Percentiles rank a stretch among this genome's conserved stretches.
phyloP scores from a whole-genome alignment of 164 flowering plant species.

The Liquidambar formosana region DNA sequence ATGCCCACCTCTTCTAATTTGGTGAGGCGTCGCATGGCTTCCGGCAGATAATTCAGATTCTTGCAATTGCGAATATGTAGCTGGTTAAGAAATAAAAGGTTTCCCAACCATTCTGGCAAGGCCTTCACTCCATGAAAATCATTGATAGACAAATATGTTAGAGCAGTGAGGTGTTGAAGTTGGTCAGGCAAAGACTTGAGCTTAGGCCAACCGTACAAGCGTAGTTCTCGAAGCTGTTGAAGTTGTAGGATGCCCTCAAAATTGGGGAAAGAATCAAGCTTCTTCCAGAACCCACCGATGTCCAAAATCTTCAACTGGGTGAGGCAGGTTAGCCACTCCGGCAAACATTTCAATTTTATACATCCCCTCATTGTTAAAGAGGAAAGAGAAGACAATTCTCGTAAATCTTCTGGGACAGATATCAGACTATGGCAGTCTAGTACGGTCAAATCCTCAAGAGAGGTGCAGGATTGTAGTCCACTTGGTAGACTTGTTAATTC shows the following conservation, averaged over 20 bases:
- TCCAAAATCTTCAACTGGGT: background rate
- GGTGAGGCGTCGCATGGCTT: constrained; percentile 2
- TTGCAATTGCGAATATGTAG: background rate
- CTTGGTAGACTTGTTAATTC: too few species aligned
- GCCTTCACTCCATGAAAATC: background rate
- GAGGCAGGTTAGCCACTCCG: constrained; percentile 1
- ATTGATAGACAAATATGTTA: background rate
- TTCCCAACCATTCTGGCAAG: constrained; percentile 4
- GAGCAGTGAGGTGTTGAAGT: constrained; percentile 2
- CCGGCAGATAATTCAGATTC: constrained; percentile 7
- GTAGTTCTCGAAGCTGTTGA: background rate
- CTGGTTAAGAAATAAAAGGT: background rate
- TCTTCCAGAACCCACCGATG: background rate
- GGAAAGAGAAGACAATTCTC: background rate
- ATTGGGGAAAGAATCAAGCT: constrained; percentile 1
- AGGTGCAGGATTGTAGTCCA: too few species aligned
- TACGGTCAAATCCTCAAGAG: background rate
- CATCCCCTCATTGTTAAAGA: background rate
- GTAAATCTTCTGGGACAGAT: background rate
- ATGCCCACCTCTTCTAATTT: background rate
- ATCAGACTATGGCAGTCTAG: background rate
- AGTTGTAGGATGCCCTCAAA: background rate
- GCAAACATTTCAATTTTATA: background rate
- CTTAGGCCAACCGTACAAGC: constrained; percentile 1
- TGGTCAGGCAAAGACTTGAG: constrained; percentile 10